phyloP scores from a whole-genome alignment of 208 protist genomes.

The Vickermania ingenoplastis region DNA sequence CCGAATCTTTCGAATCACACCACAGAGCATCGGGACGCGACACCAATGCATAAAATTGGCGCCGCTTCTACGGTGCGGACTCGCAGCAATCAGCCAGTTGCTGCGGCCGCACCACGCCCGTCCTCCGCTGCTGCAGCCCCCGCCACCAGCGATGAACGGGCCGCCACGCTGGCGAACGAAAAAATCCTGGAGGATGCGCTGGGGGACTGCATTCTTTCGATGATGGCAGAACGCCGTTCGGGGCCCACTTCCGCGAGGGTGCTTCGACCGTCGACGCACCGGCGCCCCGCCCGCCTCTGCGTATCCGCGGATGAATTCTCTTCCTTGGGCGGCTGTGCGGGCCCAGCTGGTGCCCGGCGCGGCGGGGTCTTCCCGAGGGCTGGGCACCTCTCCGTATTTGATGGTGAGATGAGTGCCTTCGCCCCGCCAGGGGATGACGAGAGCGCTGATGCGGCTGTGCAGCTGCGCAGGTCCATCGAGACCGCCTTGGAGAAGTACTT shows the following conservation, averaged over 20 bases:
- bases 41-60: not conserved
- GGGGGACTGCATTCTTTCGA: conserved; percentile 16
- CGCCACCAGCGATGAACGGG: conserved; percentile 2
- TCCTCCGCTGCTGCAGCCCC: not conserved
- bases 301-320: not conserved
- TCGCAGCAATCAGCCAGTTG: not conserved
- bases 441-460: conserved; percentile 18
- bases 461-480: conserved; percentile 38
- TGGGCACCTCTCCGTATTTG: conserved; percentile 21
- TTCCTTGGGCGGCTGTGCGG: not conserved
- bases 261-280: not conserved
- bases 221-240: conserved; percentile 3
- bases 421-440: conserved; percentile 7
- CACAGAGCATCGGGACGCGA: conserved; percentile 1
- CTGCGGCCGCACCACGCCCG: not conserved
- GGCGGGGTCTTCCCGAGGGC: not conserved
- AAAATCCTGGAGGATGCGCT: conserved; percentile 17
- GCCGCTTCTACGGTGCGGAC: not conserved
- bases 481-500: conserved; percentile 63
- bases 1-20: conserved; percentile 6
- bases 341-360: not conserved
- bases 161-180: conserved; percentile 7
- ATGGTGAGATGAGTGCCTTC: conserved; percentile 39
- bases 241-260: not conserved
- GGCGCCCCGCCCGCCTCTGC: not conserved